Percentiles rank a stretch among this genome's conserved stretches.
Evolutionary conservation across 2,329 filamentous ascomycete species (phyloP).

Genomic region (Nothopassalora personata): DNA sequence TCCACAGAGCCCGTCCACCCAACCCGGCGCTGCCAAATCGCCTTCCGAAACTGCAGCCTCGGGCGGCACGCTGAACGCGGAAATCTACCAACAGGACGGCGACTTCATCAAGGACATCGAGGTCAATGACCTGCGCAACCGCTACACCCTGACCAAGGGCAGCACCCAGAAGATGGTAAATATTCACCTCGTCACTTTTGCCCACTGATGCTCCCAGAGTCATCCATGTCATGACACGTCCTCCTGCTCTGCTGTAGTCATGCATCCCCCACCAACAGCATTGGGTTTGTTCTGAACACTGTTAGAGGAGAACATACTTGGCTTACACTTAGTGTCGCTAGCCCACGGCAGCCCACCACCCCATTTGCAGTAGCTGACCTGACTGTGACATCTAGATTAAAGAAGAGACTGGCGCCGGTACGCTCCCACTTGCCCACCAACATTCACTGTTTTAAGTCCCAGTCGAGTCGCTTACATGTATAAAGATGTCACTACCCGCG

Average conservation of each 20-base stretch:
- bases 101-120: conserved; percentile 99
- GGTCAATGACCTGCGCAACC: conserved; percentile 94
- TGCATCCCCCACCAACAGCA: conserved; percentile 15
- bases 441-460: conserved; percentile 45
- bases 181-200: conserved; percentile 52
- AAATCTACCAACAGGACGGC: conserved; percentile 91
- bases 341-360: conserved; percentile 43
- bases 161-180: conserved; percentile 99
- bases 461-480: conserved; percentile 53
- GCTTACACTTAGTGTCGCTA: conserved; percentile 43
- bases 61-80: conserved; percentile 64
- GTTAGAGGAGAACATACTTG: conserved; percentile 35
- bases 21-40: conserved; percentile 50
- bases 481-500: conserved; percentile 97
- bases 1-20: conserved; percentile 33
- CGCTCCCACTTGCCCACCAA: conserved; percentile 53
- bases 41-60: conserved; percentile 43
- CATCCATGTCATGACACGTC: conserved; percentile 6
- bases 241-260: conserved; percentile 1
- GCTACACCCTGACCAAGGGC: conserved; percentile 94
- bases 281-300: conserved; percentile 29
- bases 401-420: conserved; percentile 99
- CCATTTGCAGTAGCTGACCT: conserved; percentile 94
- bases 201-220: conserved; percentile 58
- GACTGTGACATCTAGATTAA: conserved; percentile 88